Conservation (phyloP, 2,329 filamentous ascomycete genomes). For the Herpotrichia juniperi region DNA sequence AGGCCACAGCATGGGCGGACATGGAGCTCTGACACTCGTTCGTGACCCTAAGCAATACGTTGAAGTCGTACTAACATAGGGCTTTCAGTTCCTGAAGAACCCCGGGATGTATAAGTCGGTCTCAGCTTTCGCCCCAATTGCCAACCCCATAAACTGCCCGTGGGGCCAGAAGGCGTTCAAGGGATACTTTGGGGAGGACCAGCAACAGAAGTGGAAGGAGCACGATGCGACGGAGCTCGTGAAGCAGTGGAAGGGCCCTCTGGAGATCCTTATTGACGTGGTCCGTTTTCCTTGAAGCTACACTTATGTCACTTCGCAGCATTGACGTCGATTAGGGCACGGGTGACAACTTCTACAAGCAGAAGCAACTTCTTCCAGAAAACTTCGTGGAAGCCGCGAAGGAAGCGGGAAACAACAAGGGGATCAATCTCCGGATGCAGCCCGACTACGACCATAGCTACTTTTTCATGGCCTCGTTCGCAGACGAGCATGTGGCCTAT, state of each 20-base stretch:
- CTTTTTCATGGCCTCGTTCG: conserved; percentile 92
- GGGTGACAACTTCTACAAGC: conserved; percentile 95
- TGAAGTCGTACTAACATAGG: conserved; percentile 9
- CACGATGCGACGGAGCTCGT: conserved; percentile 93
- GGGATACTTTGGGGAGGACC: conserved; percentile 82
- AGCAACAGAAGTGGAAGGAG: conserved; percentile 79
- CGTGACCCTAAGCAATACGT: background rate
- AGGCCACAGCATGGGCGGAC: conserved; percentile 96
- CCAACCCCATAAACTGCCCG: conserved; percentile 82
- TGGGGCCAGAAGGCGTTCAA: conserved; percentile 97
- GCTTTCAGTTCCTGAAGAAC: conserved; percentile 77
- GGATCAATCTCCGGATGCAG: conserved; percentile 82
- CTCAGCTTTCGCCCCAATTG: conserved; percentile 87
- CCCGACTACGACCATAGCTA: conserved; percentile 96
- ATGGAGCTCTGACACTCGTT: conserved; percentile 86
- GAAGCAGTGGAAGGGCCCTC: conserved; percentile 71
- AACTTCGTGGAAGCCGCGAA: conserved; percentile 84
- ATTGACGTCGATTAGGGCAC: conserved; percentile 66
- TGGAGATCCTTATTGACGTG: conserved; percentile 87
- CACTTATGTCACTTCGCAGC: background rate
- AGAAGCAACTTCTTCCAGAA: conserved; percentile 89
- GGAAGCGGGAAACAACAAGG: conserved; percentile 72
- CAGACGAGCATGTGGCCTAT: conserved; percentile 88
- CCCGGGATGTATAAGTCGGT: conserved; percentile 88
- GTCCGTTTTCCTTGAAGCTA: conserved; percentile 56